Percentiles rank a stretch among this genome's conserved stretches.
Conservation (phyloP, 108 stramenopile species). For the Bacterosira constricta region DNA sequence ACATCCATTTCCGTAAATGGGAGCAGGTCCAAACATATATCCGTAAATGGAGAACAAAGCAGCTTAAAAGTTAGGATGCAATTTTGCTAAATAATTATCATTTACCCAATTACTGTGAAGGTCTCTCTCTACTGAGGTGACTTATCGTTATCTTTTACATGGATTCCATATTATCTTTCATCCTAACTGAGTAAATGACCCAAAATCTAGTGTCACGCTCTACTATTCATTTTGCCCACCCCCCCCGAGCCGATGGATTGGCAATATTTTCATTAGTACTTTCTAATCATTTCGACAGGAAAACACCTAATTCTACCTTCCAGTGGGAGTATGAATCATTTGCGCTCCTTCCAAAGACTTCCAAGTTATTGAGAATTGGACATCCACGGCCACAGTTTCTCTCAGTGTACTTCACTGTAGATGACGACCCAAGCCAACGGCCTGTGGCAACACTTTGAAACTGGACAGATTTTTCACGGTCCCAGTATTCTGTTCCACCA, state of each 20-base stretch:
- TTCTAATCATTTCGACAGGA: conserved; percentile 55
- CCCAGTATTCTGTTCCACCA: conserved; percentile 54
- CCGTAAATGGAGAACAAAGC: conserved; percentile 74
- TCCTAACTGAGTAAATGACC: background rate
- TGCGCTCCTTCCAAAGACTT: conserved; percentile 64
- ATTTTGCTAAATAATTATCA: too few relatives aligned
- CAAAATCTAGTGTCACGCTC: background rate
- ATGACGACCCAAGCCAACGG: conserved; percentile 61
- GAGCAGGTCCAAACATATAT: conserved; percentile 70
- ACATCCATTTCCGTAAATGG: conserved; percentile 59
- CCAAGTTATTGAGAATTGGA: conserved; percentile 84
- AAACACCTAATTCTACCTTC: conserved; percentile 71
- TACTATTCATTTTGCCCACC: background rate
- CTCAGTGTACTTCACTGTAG: conserved; percentile 64
- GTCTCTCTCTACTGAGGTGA: too few relatives aligned
- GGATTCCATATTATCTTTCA: background rate
- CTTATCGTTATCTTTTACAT: too few relatives aligned
- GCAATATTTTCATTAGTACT: background rate
- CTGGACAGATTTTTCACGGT: conserved; percentile 45
- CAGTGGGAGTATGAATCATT: conserved; percentile 67
- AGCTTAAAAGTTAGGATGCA: background rate
- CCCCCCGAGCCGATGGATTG: background rate
- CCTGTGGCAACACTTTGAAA: conserved; percentile 68
- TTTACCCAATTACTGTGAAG: too few relatives aligned
- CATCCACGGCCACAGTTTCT: conserved; percentile 84